Evolutionary conservation across 2,329 filamentous ascomycete species (phyloP).

Genomic region (Monosporascus sp.): DNA sequence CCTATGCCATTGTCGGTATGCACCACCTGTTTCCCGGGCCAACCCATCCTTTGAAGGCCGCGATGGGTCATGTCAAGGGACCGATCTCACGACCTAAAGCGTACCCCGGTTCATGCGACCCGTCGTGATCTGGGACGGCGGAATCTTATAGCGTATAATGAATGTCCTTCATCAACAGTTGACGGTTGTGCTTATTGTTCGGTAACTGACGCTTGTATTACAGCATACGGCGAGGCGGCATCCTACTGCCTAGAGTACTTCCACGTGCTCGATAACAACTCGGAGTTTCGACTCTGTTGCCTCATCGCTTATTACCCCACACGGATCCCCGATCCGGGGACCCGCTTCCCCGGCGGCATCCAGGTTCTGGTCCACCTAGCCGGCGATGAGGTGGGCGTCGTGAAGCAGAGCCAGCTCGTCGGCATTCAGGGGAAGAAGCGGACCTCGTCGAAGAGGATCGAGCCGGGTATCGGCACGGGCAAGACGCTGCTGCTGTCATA

Average conservation of each 20-base stretch:
- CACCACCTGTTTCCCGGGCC: neutral
- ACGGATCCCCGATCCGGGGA: constrained; percentile 36
- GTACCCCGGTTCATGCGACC: too few relatives aligned
- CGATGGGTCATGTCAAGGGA: too few relatives aligned
- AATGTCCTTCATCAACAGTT: neutral
- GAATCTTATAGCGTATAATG: neutral
- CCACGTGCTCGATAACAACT: constrained; percentile 39
- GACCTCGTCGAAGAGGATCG: constrained; percentile 27
- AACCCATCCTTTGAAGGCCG: too few relatives aligned
- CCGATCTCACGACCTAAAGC: too few relatives aligned
- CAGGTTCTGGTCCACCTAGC: constrained; percentile 36
- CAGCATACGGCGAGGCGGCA: constrained; percentile 40
- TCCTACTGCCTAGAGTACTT: constrained; percentile 38
- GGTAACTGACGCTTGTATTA: neutral
- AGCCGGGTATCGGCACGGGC: constrained; percentile 32
- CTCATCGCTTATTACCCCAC: constrained; percentile 42
- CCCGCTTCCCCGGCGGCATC: constrained; percentile 34
- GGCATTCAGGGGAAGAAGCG: constrained; percentile 40
- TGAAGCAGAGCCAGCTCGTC: constrained; percentile 37
- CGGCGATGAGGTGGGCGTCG: constrained; percentile 34
- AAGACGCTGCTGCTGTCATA: constrained; percentile 31
- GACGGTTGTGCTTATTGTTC: neutral
- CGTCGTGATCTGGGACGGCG: neutral
- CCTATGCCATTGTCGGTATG: constrained; percentile 38
- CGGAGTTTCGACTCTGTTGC: constrained; percentile 35